Percentiles rank a stretch among this genome's conserved stretches.
Conservation (phyloP, 75 land plant genomes). For the Adiantum capillusveneris region DNA sequence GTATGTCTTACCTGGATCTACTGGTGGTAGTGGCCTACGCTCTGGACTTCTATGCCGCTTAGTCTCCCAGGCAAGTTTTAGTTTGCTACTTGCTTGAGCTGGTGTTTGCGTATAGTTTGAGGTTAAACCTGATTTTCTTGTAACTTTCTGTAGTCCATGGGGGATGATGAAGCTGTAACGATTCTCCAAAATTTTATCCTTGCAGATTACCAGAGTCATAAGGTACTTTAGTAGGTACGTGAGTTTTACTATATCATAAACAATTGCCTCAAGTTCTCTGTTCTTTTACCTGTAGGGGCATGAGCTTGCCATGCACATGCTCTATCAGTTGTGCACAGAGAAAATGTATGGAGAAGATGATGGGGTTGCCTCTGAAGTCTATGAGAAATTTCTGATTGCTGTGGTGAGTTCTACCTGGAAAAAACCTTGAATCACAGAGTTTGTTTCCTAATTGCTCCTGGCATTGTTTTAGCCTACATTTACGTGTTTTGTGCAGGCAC, state of each 20-base stretch:
- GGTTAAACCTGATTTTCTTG: neutral
- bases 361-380: slow-evolving; percentile 47
- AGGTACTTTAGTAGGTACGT: slow-evolving; percentile 32
- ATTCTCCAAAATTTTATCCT: slow-evolving; percentile 53
- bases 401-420: slow-evolving; percentile 41
- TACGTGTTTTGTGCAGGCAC: slow-evolving; percentile 42
- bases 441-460: too few species aligned
- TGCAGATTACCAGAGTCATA: slow-evolving; percentile 54
- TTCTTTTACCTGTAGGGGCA: slow-evolving; percentile 61
- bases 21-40: slow-evolving; percentile 38
- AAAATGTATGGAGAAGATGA: slow-evolving; percentile 46
- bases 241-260: too few species aligned
- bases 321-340: slow-evolving; percentile 70
- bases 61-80: slow-evolving; percentile 55
- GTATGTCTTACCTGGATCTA: slow-evolving; percentile 20
- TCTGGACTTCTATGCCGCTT: slow-evolving; percentile 67
- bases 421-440: neutral
- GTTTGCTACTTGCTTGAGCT: neutral
- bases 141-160: slow-evolving; percentile 47
- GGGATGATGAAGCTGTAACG: slow-evolving; percentile 39
- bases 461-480: neutral
- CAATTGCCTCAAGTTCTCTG: neutral
- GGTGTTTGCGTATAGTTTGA: neutral
- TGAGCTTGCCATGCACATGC: slow-evolving; percentile 88
- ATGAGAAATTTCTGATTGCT: slow-evolving; percentile 71